A percentile compares a stretch with the other conserved stretches of the same genome.
These are phyloP conservation scores for Cryptococcus maquisensis DNA, from an alignment of 1,284 basidiomycete species.

Conservation along the genomic window DNA sequence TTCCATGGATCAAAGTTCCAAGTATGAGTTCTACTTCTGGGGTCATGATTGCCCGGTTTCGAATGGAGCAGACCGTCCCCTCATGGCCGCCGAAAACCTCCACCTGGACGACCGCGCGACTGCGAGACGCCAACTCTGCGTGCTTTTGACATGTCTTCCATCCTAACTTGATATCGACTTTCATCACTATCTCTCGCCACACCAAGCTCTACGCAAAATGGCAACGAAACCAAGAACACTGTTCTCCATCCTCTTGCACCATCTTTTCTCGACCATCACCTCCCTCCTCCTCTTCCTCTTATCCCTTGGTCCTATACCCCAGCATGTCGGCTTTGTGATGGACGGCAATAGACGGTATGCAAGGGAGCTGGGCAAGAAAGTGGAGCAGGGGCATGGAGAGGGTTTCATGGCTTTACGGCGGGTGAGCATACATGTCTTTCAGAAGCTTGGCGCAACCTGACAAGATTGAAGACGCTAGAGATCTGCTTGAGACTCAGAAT, in stretches of 20 bases:
- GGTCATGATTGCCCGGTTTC: too few relatives aligned
- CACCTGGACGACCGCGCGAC: too few relatives aligned
- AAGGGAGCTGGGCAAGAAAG: slow-evolving; percentile 60
- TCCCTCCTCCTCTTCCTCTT: slow-evolving; percentile 60
- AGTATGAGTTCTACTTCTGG: too few relatives aligned
- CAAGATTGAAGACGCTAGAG: slow-evolving; percentile 65
- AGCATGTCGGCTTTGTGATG: slow-evolving; percentile 95
- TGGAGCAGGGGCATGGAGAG: slow-evolving; percentile 73
- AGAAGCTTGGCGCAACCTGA: background rate
- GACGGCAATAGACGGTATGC: slow-evolving; percentile 96
- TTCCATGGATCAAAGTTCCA: too few relatives aligned
- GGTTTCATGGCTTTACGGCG: slow-evolving; percentile 78
- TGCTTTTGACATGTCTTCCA: too few relatives aligned
- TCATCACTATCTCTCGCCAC: too few relatives aligned
- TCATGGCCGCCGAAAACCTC: too few relatives aligned
- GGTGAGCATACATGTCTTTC: slow-evolving; percentile 52
- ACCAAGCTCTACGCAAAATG: too few relatives aligned
- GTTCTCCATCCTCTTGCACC: slow-evolving; percentile 28
- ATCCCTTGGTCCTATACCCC: slow-evolving; percentile 76
- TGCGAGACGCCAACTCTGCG: too few relatives aligned
- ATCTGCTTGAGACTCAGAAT: slow-evolving; percentile 73
- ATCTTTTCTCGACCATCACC: slow-evolving; percentile 37
- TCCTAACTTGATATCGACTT: too few relatives aligned
- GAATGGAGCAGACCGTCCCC: too few relatives aligned
- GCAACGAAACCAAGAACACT: slow-evolving; percentile 1